Percentiles rank a stretch among this genome's conserved stretches.
Evolutionary conservation across 352 stramenopile species (phyloP).

Genomic region (Phytophthora cactorum): DNA sequence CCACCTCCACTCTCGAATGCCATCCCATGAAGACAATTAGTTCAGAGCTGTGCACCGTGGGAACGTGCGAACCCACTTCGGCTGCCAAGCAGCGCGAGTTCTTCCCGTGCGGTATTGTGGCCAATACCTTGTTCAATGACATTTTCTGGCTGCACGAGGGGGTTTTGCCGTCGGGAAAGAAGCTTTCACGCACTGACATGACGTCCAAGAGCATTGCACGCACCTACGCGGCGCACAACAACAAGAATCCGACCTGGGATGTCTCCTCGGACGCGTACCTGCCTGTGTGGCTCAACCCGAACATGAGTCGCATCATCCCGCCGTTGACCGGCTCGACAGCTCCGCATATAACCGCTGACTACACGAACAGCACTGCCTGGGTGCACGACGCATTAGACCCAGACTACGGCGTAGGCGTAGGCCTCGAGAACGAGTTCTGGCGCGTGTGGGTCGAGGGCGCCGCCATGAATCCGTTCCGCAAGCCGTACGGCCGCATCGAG

Average conservation of each 20-base stretch:
- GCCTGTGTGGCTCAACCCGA: constrained; percentile 75
- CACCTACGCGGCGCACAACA: constrained; percentile 58
- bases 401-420: constrained; percentile 47
- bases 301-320: constrained; percentile 77
- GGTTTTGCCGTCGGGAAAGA: constrained; percentile 47
- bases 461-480: constrained; percentile 68
- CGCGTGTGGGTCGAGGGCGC: constrained; percentile 77
- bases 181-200: constrained; percentile 47
- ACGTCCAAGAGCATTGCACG: constrained; percentile 51
- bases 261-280: constrained; percentile 42
- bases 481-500: constrained; percentile 71
- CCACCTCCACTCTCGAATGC: constrained; percentile 46
- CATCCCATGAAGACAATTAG: constrained; percentile 51
- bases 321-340: constrained; percentile 33
- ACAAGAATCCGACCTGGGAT: constrained; percentile 68
- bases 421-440: constrained; percentile 80
- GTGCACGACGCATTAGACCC: constrained; percentile 58
- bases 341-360: constrained; percentile 54
- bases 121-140: constrained; percentile 87
- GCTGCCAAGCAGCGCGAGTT: constrained; percentile 43
- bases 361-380: constrained; percentile 84
- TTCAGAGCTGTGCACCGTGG: constrained; percentile 47
- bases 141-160: constrained; percentile 84
- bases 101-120: constrained; percentile 79
- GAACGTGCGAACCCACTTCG: constrained; percentile 33